Evolutionary conservation across 140 eudicot genomes (phyloP).

Genomic region (Cichorium intybus): DNA sequence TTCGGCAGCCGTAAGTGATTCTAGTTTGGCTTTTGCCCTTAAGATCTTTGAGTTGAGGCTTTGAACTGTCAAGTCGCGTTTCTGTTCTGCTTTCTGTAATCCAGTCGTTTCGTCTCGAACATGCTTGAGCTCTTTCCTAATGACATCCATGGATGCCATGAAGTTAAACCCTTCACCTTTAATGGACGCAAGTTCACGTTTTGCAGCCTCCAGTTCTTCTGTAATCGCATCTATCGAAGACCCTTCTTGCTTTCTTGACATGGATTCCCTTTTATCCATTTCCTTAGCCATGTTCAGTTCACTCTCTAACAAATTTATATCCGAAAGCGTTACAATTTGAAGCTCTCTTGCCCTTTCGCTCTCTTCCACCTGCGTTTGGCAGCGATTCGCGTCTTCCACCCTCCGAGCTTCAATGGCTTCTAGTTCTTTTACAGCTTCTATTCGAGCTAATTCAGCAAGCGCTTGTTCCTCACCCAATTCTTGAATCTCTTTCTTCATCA

Average conservation of each 20-base stretch:
- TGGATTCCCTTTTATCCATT: constrained; percentile 26
- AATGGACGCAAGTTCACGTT: constrained; percentile 50
- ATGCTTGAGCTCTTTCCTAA: constrained; percentile 50
- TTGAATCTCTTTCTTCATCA: constrained; percentile 58
- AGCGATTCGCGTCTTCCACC: constrained; percentile 34
- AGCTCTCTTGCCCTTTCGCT: constrained; percentile 34
- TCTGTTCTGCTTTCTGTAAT: constrained; percentile 45
- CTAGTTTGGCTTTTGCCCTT: constrained; percentile 60
- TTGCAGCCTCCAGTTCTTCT: constrained; percentile 48
- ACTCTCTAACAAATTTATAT: constrained; percentile 36
- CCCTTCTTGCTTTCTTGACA: constrained; percentile 14
- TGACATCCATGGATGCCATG: constrained; percentile 72
- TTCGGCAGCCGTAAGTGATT: constrained; percentile 46
- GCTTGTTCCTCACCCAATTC: constrained; percentile 63
- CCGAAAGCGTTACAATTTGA: constrained; percentile 44
- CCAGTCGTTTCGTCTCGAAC: constrained; percentile 46
- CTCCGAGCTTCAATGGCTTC: constrained; percentile 50
- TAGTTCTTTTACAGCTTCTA: constrained; percentile 73
- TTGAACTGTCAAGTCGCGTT: constrained; percentile 48
- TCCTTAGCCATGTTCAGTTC: constrained; percentile 42
- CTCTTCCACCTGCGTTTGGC: constrained; percentile 35
- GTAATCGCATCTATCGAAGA: constrained; percentile 27
- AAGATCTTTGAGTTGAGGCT: constrained; percentile 66
- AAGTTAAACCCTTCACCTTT: constrained; percentile 57
- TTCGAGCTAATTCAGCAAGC: constrained; percentile 68